Base-by-base conservation (phyloP, 2,329 filamentous ascomycete genomes). In the Diaporthe destruens region DNA sequence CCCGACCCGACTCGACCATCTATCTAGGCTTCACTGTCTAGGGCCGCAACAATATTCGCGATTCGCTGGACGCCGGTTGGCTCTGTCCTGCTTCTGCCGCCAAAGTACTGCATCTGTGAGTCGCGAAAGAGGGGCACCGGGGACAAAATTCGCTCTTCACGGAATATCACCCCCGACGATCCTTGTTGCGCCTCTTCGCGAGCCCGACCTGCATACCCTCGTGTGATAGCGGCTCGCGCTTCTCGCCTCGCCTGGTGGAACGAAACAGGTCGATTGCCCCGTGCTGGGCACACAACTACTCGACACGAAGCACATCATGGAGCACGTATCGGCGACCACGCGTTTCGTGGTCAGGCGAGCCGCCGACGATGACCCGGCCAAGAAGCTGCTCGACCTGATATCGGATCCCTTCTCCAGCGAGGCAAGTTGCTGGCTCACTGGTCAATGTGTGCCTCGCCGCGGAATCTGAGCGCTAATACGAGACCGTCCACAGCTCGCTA, bases 341-440 rank as follows among this genome's bases (percentile, higher is more conserved):
- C 61, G 25, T 18, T 71, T 51, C 67, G 55, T 80, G 44, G 61
- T 32, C 9, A 74, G 75, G 47, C 47, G 53, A 29, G 39, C 39
- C 14, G 39, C 39, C 14, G 61, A 32, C 25, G 67, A 66, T 25
- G 81, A 84, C 69, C 75, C 82, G 2, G 85, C 80, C 49, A 74
- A 85, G 69, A 80, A 87, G 78, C 79, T 88, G 63, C 79, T 88
- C 47, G 78, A 85, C 3, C 79, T 89, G 59, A 79, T 90, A 16
- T 80, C 85, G 72, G 82, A 88, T 74, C 88, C 88, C 12, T 89
- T 89, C 76, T 82, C 82, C 66, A 81, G 82, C 69, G 80, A 82
- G 78, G 87, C 88, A 82, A 78, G 80, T 51, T 29, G 34, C 49
- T 55, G 34, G 49, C 44, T 23, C 36, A 77, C 77, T 36, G 8